Percentiles rank a stretch among this genome's conserved stretches.
Evolutionary conservation across 2,329 filamentous ascomycete genomes (phyloP).

Genomic region (Ascosphaera apis): DNA sequence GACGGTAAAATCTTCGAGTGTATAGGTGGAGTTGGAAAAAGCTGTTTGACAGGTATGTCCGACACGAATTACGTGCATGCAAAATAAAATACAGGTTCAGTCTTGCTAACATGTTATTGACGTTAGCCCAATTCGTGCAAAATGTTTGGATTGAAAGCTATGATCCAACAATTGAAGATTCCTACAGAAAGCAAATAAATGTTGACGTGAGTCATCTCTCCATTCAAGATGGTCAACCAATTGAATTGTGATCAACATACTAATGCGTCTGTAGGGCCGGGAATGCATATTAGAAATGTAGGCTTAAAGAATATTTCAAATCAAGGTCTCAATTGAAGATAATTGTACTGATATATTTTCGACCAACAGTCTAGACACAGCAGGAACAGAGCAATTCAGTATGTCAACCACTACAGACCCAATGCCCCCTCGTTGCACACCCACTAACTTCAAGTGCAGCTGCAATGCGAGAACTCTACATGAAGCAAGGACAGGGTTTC

Average conservation of each 20-base stretch:
- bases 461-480: conserved; percentile 48
- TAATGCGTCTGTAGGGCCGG: conserved; percentile 35
- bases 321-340: not conserved
- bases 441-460: conserved; percentile 2
- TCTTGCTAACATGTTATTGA: conserved; percentile 1
- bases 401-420: conserved; percentile 17
- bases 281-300: conserved; percentile 81
- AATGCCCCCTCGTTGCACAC: conserved; percentile 2
- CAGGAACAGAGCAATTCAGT: conserved; percentile 86
- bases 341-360: conserved; percentile 3
- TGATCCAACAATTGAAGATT: conserved; percentile 72
- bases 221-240: not conserved
- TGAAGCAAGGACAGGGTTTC: conserved; percentile 85
- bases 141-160: conserved; percentile 89
- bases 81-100: too few relatives aligned
- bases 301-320: conserved; percentile 11
- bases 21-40: conserved; percentile 76
- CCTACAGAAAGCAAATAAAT: conserved; percentile 68
- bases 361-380: conserved; percentile 49
- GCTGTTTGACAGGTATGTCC: conserved; percentile 60
- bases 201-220: conserved; percentile 47
- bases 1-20: too few relatives aligned
- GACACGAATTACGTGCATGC: not conserved
- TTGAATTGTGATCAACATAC: conserved; percentile 2
- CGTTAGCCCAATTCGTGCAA: conserved; percentile 67